phyloP scores from a whole-genome alignment of 1,139 yeast genomes.

The Kodamaea sp. region DNA sequence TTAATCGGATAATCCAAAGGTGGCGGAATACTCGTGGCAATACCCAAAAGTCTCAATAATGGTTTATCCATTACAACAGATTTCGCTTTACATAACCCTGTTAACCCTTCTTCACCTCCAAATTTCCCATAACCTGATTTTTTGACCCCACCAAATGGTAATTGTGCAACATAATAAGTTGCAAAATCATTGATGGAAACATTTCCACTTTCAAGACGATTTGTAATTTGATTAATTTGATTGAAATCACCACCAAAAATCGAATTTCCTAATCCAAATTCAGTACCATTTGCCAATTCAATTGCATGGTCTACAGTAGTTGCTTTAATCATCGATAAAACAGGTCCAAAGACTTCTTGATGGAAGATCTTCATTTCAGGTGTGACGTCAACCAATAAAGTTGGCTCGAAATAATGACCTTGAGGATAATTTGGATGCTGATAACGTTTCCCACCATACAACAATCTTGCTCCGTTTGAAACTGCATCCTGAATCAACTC shows the following conservation, averaged over 20 bases:
- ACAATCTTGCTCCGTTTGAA: constrained; percentile 68
- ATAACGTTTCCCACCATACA: constrained; percentile 76
- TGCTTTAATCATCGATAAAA: constrained; percentile 75
- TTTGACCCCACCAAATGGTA: constrained; percentile 92
- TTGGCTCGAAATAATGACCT: constrained; percentile 91
- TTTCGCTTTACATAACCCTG: constrained; percentile 83
- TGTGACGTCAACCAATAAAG: constrained; percentile 78
- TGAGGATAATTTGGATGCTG: constrained; percentile 90
- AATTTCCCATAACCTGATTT: constrained; percentile 96
- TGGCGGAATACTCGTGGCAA: constrained; percentile 79
- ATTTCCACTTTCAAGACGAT: constrained; percentile 71
- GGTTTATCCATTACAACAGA: constrained; percentile 82
- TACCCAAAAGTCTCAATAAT: constrained; percentile 51
- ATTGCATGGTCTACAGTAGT: constrained; percentile 63
- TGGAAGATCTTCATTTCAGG: constrained; percentile 75
- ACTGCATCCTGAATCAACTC: constrained; percentile 70
- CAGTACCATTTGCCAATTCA: constrained; percentile 78
- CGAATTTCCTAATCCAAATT: constrained; percentile 87
- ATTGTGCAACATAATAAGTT: constrained; percentile 88
- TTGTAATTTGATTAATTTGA: constrained; percentile 60
- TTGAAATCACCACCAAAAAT: constrained; percentile 67
- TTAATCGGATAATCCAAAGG: constrained; percentile 89
- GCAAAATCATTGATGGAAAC: constrained; percentile 98
- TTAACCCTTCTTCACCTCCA: constrained; percentile 94
- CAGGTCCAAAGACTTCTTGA: constrained; percentile 88